These are phyloP conservation scores for Cytospora piceicola DNA, from an alignment of 2,329 filamentous ascomycete species.

Conservation along the genomic window DNA sequence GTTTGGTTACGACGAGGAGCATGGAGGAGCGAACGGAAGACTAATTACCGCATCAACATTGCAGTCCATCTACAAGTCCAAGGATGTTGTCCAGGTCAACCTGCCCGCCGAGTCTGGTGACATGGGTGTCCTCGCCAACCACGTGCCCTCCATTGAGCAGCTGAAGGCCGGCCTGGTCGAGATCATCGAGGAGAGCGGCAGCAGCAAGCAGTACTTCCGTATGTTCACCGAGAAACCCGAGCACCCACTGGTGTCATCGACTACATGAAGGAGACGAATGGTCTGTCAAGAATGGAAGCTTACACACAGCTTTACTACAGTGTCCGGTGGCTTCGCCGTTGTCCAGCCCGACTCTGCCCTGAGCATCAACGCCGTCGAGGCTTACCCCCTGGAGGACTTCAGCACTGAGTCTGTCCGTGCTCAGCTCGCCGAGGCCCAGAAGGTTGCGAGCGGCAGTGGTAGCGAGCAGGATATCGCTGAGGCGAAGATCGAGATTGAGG, in stretches of 20 bases:
- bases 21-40: constrained; percentile 31
- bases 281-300: constrained; percentile 11
- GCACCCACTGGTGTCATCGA: neutral
- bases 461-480: constrained; percentile 98
- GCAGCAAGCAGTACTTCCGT: constrained; percentile 98
- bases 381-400: constrained; percentile 93
- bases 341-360: constrained; percentile 93
- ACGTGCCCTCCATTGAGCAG: constrained; percentile 99
- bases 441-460: constrained; percentile 86
- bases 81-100: constrained; percentile 91
- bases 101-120: constrained; percentile 96
- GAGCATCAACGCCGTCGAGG: constrained; percentile 99
- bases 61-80: constrained; percentile 71
- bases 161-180: constrained; percentile 95
- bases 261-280: neutral
- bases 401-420: constrained; percentile 85
- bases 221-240: constrained; percentile 49
- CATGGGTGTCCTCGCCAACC: constrained; percentile 99
- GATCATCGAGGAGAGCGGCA: constrained; percentile 89
- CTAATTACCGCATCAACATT: constrained; percentile 55
- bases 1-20: neutral
- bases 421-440: constrained; percentile 94
- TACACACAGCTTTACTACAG: constrained; percentile 49
- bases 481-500: constrained; percentile 99
- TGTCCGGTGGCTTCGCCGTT: constrained; percentile 95